Evolutionary conservation across 2,329 filamentous ascomycete genomes (phyloP).

Genomic region (Fusarium devonianum): DNA sequence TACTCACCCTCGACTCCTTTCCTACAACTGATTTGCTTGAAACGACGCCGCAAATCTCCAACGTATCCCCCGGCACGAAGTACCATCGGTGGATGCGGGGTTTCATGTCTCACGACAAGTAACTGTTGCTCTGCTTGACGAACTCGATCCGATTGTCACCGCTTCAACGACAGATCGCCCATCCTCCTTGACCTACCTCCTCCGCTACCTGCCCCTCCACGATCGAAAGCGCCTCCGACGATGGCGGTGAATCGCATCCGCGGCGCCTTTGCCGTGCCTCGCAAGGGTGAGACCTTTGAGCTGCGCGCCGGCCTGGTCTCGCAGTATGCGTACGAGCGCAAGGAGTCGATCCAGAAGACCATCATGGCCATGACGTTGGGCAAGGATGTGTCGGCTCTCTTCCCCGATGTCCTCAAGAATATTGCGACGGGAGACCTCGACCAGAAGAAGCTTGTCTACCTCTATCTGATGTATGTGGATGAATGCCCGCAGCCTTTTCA

Average conservation of each 20-base stretch:
- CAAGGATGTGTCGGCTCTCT: conserved; percentile 96
- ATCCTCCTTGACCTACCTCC: conserved; percentile 10
- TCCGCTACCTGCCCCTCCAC: conserved; percentile 37
- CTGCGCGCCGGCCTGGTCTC: conserved; percentile 93
- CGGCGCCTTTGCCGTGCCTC: conserved; percentile 89
- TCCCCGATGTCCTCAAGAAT: conserved; percentile 98
- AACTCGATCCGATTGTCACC: conserved; percentile 34
- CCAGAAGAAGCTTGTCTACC: conserved; percentile 99
- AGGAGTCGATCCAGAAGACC: conserved; percentile 98
- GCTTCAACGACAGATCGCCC: conserved; percentile 18
- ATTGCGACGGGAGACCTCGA: conserved; percentile 94
- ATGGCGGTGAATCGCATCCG: conserved; percentile 98
- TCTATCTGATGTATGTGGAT: conserved; percentile 85
- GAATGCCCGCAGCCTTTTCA: not conserved
- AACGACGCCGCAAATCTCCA: conserved; percentile 17
- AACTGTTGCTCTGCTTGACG: conserved; percentile 18
- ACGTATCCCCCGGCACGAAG: conserved; percentile 20
- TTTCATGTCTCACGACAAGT: conserved; percentile 25
- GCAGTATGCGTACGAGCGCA: conserved; percentile 98
- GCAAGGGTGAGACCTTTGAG: conserved; percentile 98
- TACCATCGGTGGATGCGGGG: conserved; percentile 28
- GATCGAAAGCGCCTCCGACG: conserved; percentile 40
- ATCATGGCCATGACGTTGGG: conserved; percentile 99
- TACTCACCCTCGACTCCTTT: conserved; percentile 27
- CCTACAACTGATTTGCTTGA: conserved; percentile 13